A percentile compares a stretch with the other conserved stretches of the same genome.
These are phyloP conservation scores for Fragilaria crotonensis DNA, from an alignment of 108 stramenopile genomes.

Conservation along the genomic window DNA sequence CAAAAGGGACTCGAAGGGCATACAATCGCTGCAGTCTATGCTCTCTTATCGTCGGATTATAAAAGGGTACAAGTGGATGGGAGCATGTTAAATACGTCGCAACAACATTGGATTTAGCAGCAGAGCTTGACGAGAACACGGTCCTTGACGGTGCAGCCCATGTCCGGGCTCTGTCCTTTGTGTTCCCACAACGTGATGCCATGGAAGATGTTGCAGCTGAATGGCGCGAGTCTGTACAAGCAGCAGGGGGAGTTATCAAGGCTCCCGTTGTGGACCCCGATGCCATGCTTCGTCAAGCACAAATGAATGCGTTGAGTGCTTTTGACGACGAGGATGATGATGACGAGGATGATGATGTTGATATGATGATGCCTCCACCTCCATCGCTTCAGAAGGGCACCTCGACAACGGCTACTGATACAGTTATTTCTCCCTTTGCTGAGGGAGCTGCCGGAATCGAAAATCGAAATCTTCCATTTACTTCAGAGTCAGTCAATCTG, in stretches of 20 bases:
- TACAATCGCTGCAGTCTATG: conserved; percentile 70
- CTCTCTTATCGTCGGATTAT: conserved; percentile 51
- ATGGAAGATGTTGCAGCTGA: conserved; percentile 69
- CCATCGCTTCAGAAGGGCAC: conserved; percentile 5
- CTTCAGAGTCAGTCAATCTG: conserved; percentile 82
- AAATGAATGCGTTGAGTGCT: neutral
- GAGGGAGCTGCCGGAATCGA: conserved; percentile 6
- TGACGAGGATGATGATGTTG: conserved; percentile 61
- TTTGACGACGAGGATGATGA: conserved; percentile 65
- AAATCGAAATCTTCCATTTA: conserved; percentile 53
- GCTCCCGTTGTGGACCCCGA: neutral
- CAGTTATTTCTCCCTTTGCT: conserved; percentile 58
- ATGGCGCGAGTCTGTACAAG: conserved; percentile 38
- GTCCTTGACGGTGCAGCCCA: conserved; percentile 36
- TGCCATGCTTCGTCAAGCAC: neutral
- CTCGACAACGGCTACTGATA: neutral
- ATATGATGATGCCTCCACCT: conserved; percentile 24
- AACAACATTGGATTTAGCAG: conserved; percentile 49
- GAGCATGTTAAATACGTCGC: conserved; percentile 54
- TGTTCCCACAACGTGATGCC: conserved; percentile 56
- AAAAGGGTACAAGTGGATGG: conserved; percentile 52
- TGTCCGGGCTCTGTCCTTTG: conserved; percentile 66
- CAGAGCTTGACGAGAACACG: conserved; percentile 19
- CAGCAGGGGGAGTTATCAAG: neutral
- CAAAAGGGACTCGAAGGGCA: conserved; percentile 39